Evolutionary conservation across 306 rosid species (phyloP), one percentile per base, ranked within the genome.

Genomic region (Cucumis melo): DNA sequence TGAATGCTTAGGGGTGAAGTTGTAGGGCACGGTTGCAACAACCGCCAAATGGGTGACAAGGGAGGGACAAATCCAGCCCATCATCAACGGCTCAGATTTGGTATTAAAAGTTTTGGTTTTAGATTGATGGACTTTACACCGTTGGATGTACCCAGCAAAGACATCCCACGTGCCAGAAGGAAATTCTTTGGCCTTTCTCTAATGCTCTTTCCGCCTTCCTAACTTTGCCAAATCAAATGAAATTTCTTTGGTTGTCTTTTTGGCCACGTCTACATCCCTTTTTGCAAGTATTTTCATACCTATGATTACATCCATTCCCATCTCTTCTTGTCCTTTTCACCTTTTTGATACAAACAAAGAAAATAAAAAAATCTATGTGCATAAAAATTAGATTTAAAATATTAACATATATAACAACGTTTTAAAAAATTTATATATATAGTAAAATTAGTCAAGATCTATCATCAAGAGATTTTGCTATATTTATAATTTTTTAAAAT

Each of bases 131-230:
- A 36, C 17, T 38, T 14, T 38, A 14, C 5, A 5, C 73, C 73
- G 34, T 66, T 19, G 27, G 72, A 66, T 36, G 6, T 5, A 39
- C 10, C 10, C 19, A 39, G 16, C 53, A 46, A 2, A 46, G 73
- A 66, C 73, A 66, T 41, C 54, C 53, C 73, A 39, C 14, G 73
- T 66, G 73, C 73, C 73, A 66, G 73, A 66, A 19, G 73, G 53
- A 66, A 5, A 41, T 39, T 66, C 51, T 39, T 66, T 41, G 73
- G 34, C 32, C 53, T 66, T 39, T 62, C 36, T 36, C 41, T 6
- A 23, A 23, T 21, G 17, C 20, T 0, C 11, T 32, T 61, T 61
- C 42, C 39, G 14, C 42, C 41, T 27, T 29, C 41, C 20, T 27
- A 27, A 27, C 10, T 0, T 13, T 24, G 39, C 32, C 63, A 20